Evolutionary conservation across 805 yeast genomes (phyloP).

Genomic region (Ogataea pini): DNA sequence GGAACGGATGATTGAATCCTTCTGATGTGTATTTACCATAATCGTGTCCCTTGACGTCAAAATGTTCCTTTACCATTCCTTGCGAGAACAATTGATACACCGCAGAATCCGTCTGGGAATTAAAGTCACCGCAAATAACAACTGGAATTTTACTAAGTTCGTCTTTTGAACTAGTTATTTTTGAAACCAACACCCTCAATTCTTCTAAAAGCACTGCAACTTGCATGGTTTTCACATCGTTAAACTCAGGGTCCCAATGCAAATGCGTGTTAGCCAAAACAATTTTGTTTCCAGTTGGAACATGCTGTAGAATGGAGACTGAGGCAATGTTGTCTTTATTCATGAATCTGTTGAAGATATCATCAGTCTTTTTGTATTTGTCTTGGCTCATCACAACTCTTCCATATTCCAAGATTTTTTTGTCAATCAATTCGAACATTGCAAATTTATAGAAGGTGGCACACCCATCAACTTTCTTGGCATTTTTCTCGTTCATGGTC

Average conservation of each 20-base stretch:
- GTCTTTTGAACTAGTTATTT: conserved; percentile 33
- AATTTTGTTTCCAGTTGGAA: conserved; percentile 67
- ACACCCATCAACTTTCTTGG: conserved; percentile 95
- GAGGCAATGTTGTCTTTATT: conserved; percentile 92
- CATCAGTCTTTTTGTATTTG: conserved; percentile 89
- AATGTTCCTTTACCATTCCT: conserved; percentile 77
- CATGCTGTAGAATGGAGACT: conserved; percentile 71
- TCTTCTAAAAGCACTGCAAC: conserved; percentile 91
- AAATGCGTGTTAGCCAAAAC: conserved; percentile 88
- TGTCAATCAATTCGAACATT: conserved; percentile 70
- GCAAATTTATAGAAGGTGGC: conserved; percentile 81
- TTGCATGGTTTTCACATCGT: conserved; percentile 95
- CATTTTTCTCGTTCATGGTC: conserved; percentile 78
- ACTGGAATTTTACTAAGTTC: conserved; percentile 58
- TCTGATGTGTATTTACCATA: conserved; percentile 90
- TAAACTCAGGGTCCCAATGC: conserved; percentile 97
- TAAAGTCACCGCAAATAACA: conserved; percentile 92
- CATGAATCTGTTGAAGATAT: conserved; percentile 93
- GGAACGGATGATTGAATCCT: conserved; percentile 80
- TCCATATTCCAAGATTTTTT: conserved; percentile 79
- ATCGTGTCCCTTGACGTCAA: conserved; percentile 80
- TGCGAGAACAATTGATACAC: conserved; percentile 87
- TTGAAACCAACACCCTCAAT: conserved; percentile 63
- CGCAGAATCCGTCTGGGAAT: conserved; percentile 83
- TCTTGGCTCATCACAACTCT: conserved; percentile 77